These are phyloP conservation scores for Colletotrichum sp. DNA, from an alignment of 2,329 filamentous ascomycete species.

Conservation along the genomic window DNA sequence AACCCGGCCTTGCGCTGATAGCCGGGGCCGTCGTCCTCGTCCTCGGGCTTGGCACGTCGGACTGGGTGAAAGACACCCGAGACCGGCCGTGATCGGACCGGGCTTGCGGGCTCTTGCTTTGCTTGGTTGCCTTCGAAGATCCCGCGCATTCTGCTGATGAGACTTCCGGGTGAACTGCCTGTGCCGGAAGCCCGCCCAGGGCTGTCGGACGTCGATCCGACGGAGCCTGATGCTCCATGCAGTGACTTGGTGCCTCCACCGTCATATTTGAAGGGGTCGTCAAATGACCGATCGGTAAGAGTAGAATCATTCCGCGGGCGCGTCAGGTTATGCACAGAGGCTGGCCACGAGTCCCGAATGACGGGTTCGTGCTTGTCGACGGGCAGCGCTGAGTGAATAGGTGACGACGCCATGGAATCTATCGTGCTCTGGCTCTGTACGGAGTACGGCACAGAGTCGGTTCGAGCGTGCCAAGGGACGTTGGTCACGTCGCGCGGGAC, in stretches of 20 bases:
- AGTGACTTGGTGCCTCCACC: slow-evolving; percentile 3
- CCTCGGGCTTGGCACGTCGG: background rate
- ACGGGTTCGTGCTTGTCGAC: slow-evolving; percentile 35
- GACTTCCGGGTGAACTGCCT: slow-evolving; percentile 26
- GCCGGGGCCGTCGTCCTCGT: slow-evolving; percentile 22
- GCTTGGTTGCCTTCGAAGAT: slow-evolving; percentile 38
- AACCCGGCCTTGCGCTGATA: slow-evolving; percentile 13
- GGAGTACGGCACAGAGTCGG: slow-evolving; percentile 37
- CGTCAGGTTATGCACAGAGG: slow-evolving; percentile 7
- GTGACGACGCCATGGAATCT: slow-evolving; percentile 37
- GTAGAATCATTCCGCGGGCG: slow-evolving; percentile 28
- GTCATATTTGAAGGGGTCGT: slow-evolving; percentile 30
- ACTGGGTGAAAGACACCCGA: slow-evolving; percentile 27
- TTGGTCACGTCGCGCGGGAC: slow-evolving; percentile 36
- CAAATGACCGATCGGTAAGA: slow-evolving; percentile 26
- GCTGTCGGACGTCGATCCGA: background rate
- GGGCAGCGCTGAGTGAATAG: slow-evolving; percentile 27
- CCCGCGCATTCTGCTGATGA: slow-evolving; percentile 46
- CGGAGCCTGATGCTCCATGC: background rate
- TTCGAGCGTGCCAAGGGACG: slow-evolving; percentile 33
- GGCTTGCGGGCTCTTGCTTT: slow-evolving; percentile 18
- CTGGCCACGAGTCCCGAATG: slow-evolving; percentile 36
- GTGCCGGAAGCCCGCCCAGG: background rate
- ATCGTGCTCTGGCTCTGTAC: slow-evolving; percentile 38
- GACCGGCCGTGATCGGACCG: slow-evolving; percentile 26